phyloP scores from a whole-genome alignment of 208 protist genomes.

The Leishmania amazonensis region DNA sequence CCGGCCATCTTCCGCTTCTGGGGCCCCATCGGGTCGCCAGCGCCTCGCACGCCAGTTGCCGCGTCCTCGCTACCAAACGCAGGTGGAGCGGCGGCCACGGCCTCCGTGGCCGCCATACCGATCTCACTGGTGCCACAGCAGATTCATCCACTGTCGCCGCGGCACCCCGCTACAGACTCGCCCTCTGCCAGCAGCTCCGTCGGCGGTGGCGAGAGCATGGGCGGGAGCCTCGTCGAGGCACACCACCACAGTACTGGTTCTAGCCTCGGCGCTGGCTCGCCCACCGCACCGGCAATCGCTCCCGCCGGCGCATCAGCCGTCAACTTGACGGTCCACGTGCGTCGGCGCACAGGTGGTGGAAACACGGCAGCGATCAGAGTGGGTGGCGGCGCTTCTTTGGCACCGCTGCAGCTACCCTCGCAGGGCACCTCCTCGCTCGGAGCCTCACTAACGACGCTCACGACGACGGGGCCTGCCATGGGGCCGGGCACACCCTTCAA shows the following conservation, averaged over 20 bases:
- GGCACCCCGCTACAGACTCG: neutral
- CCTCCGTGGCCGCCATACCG: neutral
- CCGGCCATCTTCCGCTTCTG: slow-evolving; percentile 32
- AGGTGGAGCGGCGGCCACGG: neutral
- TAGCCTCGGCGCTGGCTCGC: neutral
- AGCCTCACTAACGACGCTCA: neutral
- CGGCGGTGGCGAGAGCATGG: neutral
- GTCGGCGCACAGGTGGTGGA: slow-evolving; percentile 5
- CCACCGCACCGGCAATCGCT: neutral
- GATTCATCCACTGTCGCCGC: neutral
- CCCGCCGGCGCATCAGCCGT: neutral
- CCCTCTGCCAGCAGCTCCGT: neutral
- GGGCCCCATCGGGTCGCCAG: slow-evolving; percentile 19
- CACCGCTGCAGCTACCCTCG: neutral
- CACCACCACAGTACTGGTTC: neutral
- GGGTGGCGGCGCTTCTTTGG: neutral
- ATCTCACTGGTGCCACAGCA: neutral
- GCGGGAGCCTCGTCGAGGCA: neutral
- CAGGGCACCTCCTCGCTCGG: neutral
- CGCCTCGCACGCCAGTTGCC: slow-evolving; percentile 10
- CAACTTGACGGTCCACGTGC: slow-evolving; percentile 20
- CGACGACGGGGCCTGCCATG: neutral
- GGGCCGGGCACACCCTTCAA: neutral
- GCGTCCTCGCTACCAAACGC: neutral
- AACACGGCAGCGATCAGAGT: neutral